Evolutionary conservation across 2,329 filamentous ascomycete species (phyloP), one percentile per base, ranked within the genome.

Genomic region (Septoria linicola): DNA sequence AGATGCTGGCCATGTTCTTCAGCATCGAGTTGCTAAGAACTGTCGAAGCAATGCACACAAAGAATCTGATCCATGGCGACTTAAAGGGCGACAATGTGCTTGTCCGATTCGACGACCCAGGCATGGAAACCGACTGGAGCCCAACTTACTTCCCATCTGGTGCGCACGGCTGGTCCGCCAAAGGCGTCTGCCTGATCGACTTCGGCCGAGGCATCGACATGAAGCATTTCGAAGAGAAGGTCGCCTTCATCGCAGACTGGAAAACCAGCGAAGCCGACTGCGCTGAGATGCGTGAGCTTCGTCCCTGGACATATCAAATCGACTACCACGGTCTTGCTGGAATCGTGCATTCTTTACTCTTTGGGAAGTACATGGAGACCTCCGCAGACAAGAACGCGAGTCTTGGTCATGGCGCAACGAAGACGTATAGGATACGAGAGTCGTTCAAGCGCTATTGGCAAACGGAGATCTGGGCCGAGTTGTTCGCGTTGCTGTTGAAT

Each of bases 281-380:
- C 70, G 86, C 88, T 14, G 93, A 99, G 76, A 96, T 97, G 81
- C 86, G 91, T 40, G 92, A 99, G 72, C 81, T 89, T 50, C 81
- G 92, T 1, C 90, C 91, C 0, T 99, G 93, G 93, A 97, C 92
- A 1, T 96, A 90, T 76, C 93, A 99, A 69, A 89, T 96, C 60
- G 93, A 99, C 73, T 95, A 97, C 64, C 89, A 95, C 69, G 93
- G 93, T 10, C 79, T 96, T 0, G 93, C 93, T 0, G 90, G 89
- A 3, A 88, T 89, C 19, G 77, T 97, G 3, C 90, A 99, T 71
- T 86, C 83, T 36, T 80, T 99, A 62, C 80, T 99, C 3, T 99
- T 96, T 67, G 92, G 93, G 8, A 90, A 88, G 66, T 97, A 97
- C 72, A 93, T 99, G 63, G 89, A 96, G 67, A 95, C 89, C 0